Percentiles rank a stretch among this genome's conserved stretches.
These are phyloP conservation scores for Phyllosticta capitalensis DNA, from an alignment of 2,329 filamentous ascomycete genomes.

Conservation along the genomic window DNA sequence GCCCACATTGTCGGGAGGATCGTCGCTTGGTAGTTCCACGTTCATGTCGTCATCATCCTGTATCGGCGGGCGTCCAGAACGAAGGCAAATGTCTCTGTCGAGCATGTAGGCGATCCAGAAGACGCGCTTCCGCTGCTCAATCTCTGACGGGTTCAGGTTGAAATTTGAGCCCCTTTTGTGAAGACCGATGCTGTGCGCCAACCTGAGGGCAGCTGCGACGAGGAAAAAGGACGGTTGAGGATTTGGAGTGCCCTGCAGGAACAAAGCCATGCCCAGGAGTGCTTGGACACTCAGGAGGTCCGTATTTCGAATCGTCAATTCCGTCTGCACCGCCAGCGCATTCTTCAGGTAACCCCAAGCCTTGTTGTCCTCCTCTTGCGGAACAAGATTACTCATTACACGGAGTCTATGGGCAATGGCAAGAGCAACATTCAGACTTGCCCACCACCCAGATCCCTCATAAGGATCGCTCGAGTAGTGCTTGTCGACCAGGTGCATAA, in stretches of 20 bases:
- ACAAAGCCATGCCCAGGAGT: slow-evolving; percentile 83
- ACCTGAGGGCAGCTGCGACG: slow-evolving; percentile 78
- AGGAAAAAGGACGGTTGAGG: slow-evolving; percentile 90
- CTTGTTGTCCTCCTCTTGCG: slow-evolving; percentile 84
- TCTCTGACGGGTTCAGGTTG: slow-evolving; percentile 85
- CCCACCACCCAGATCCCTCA: slow-evolving; percentile 96
- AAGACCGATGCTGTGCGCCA: slow-evolving; percentile 88
- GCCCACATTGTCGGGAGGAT: slow-evolving; percentile 85
- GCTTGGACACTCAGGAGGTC: slow-evolving; percentile 93
- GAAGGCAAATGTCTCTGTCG: slow-evolving; percentile 64
- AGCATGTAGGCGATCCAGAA: slow-evolving; percentile 71
- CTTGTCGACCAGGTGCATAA: slow-evolving; percentile 92
- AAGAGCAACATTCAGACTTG: slow-evolving; percentile 83
- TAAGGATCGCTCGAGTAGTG: slow-evolving; percentile 92
- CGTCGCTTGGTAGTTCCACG: slow-evolving; percentile 83
- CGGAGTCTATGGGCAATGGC: slow-evolving; percentile 89
- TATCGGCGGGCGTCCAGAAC: slow-evolving; percentile 61
- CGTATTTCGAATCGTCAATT: slow-evolving; percentile 91
- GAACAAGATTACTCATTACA: slow-evolving; percentile 89
- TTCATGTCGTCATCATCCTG: slow-evolving; percentile 85
- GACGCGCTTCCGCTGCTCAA: slow-evolving; percentile 75
- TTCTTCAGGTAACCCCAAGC: slow-evolving; percentile 97
- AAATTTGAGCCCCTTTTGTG: slow-evolving; percentile 91
- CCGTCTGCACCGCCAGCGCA: slow-evolving; percentile 83
- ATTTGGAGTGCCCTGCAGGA: slow-evolving; percentile 92